A percentile compares a stretch with the other conserved stretches of the same genome.
These are phyloP conservation scores for Sambucus nigra DNA, from an alignment of 129 eudicot species.

Conservation along the genomic window DNA sequence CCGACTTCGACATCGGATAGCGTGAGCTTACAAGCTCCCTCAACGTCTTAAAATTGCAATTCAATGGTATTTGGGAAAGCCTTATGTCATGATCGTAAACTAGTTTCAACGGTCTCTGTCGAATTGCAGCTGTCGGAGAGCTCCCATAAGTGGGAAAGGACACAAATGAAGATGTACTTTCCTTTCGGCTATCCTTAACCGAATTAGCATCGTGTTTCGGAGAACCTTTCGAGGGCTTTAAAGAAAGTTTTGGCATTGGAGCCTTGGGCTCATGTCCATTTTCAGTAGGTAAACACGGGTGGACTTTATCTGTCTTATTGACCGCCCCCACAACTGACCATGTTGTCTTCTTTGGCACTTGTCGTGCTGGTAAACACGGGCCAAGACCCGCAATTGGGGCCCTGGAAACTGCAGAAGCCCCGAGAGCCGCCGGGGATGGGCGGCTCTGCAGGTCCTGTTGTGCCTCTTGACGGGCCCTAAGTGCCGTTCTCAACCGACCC, in stretches of 20 bases:
- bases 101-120: constrained; percentile 69
- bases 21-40: constrained; percentile 68
- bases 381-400: constrained; percentile 92
- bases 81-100: constrained; percentile 92
- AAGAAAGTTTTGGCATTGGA: constrained; percentile 58
- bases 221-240: constrained; percentile 60
- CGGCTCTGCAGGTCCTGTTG: constrained; percentile 97
- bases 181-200: constrained; percentile 36
- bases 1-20: constrained; percentile 74
- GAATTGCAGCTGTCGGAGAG: constrained; percentile 21
- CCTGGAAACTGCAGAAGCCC: constrained; percentile 92
- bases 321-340: constrained; percentile 20
- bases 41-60: constrained; percentile 55
- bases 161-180: constrained; percentile 12
- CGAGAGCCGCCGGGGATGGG: constrained; percentile 96
- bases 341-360: constrained; percentile 56
- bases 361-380: constrained; percentile 81
- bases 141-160: constrained; percentile 17
- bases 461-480: constrained; percentile 71
- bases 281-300: constrained; percentile 35
- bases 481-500: constrained; percentile 48
- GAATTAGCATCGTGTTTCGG: constrained; percentile 29
- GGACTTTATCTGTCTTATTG: constrained; percentile 53
- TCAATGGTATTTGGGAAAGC: constrained; percentile 86
- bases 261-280: constrained; percentile 43